A percentile compares a stretch with the other conserved stretches of the same genome.
Conservation (phyloP, 495 filamentous ascomycete genomes). For the Daldinia concentrica region DNA sequence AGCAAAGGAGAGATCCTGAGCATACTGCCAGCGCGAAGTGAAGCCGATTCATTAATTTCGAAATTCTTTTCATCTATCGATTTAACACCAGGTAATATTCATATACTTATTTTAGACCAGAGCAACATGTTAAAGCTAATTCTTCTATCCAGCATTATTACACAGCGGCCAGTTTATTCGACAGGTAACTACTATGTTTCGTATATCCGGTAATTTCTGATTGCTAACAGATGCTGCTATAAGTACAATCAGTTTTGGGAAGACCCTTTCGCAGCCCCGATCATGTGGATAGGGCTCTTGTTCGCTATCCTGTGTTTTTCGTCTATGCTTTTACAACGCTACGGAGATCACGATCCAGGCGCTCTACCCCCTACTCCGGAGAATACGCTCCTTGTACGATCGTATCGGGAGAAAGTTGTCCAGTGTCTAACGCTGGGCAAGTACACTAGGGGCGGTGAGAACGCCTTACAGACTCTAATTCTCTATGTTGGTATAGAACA, state of each 20-base stretch:
- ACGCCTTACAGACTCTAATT: slow-evolving; percentile 49
- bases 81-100: slow-evolving; percentile 24
- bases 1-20: slow-evolving; percentile 51
- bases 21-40: slow-evolving; percentile 46
- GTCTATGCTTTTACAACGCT: slow-evolving; percentile 20
- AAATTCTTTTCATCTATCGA: slow-evolving; percentile 52
- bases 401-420: slow-evolving; percentile 46
- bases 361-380: neutral
- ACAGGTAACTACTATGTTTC: slow-evolving; percentile 35
- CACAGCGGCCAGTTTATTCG: slow-evolving; percentile 49
- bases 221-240: neutral
- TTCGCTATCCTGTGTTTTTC: slow-evolving; percentile 47
- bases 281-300: slow-evolving; percentile 49
- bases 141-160: slow-evolving; percentile 34
- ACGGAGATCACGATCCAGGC: slow-evolving; percentile 6
- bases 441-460: slow-evolving; percentile 48
- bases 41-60: slow-evolving; percentile 51
- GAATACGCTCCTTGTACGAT: slow-evolving; percentile 7
- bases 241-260: slow-evolving; percentile 50
- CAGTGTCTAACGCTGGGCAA: slow-evolving; percentile 50
- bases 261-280: slow-evolving; percentile 34
- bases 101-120: neutral
- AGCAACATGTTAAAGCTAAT: neutral
- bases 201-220: neutral
- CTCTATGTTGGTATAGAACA: slow-evolving; percentile 46